Conservation (phyloP, 176 grass and related monocot species). For the Raddia distichophylla region DNA sequence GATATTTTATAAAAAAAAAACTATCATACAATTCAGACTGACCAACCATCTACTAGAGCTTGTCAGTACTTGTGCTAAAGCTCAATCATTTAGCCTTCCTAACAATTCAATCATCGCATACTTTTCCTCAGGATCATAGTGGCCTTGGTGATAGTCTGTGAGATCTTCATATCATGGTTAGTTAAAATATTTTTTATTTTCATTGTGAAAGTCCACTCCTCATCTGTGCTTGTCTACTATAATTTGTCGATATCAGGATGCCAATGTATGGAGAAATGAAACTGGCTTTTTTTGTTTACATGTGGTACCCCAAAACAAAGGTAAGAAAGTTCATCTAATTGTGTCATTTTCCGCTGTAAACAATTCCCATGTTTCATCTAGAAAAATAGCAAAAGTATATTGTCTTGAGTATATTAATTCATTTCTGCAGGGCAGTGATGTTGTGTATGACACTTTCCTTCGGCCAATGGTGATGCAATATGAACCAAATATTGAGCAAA, state of each 20-base stretch:
- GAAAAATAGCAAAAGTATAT: not conserved
- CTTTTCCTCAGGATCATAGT: conserved; percentile 68
- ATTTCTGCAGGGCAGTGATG: conserved; percentile 63
- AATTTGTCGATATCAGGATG: conserved; percentile 47
- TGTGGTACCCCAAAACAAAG: conserved; percentile 83
- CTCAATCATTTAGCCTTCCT: not conserved
- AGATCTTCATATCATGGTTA: conserved; percentile 65
- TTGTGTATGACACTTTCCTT: conserved; percentile 74
- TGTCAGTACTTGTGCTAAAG: not conserved
- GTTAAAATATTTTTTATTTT: not conserved
- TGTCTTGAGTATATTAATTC: conserved; percentile 10
- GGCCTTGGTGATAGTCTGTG: conserved; percentile 55
- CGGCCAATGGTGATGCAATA: conserved; percentile 74
- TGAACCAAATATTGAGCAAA: conserved; percentile 74
- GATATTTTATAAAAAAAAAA: not conserved
- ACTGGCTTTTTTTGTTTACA: conserved; percentile 75
- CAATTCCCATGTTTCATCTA: not conserved
- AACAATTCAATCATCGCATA: conserved; percentile 6
- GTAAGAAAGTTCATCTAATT: conserved; percentile 17
- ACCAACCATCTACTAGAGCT: not conserved
- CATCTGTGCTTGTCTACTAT: not conserved
- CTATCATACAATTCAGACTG: not conserved
- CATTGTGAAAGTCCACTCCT: not conserved
- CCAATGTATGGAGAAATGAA: conserved; percentile 83
- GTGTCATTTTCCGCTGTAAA: not conserved